Conservation (phyloP, 2,329 filamentous ascomycete species). For the Aspergillus floridensis region DNA sequence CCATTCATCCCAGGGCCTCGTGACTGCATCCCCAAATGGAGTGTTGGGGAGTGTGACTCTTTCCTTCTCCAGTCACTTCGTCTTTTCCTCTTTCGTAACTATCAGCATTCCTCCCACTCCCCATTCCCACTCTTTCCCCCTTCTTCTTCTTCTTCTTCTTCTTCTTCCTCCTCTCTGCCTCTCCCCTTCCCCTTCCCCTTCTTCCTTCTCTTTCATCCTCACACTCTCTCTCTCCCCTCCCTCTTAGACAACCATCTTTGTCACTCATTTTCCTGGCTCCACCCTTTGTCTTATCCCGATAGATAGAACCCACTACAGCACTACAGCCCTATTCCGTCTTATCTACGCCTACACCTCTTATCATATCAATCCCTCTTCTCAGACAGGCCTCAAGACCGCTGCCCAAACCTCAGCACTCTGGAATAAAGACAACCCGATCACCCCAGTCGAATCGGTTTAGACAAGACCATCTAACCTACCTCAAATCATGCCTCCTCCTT, state of each 20-base stretch:
- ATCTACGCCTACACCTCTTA: slow-evolving; percentile 3
- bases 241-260: not conserved
- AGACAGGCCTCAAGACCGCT: not conserved
- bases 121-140: not conserved
- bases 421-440: not conserved
- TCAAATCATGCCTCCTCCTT: slow-evolving; percentile 29
- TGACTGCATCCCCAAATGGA: slow-evolving; percentile 7
- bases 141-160: no score
- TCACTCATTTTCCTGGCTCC: not conserved
- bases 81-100: no score
- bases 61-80: not conserved
- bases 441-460: not conserved
- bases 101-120: not conserved
- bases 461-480: not conserved
- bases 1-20: not conserved
- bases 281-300: not conserved
- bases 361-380: slow-evolving; percentile 5
- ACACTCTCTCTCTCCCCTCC: not conserved
- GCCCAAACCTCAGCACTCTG: not conserved
- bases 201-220: not conserved
- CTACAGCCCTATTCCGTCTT: not conserved
- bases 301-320: not conserved
- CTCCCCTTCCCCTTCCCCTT: not conserved
- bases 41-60: slow-evolving; percentile 18
- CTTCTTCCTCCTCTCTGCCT: not conserved